Evolutionary conservation across 164 flowering plant genomes (phyloP), one percentile per base, ranked within the genome.

Genomic region (Vitis amurensis): DNA sequence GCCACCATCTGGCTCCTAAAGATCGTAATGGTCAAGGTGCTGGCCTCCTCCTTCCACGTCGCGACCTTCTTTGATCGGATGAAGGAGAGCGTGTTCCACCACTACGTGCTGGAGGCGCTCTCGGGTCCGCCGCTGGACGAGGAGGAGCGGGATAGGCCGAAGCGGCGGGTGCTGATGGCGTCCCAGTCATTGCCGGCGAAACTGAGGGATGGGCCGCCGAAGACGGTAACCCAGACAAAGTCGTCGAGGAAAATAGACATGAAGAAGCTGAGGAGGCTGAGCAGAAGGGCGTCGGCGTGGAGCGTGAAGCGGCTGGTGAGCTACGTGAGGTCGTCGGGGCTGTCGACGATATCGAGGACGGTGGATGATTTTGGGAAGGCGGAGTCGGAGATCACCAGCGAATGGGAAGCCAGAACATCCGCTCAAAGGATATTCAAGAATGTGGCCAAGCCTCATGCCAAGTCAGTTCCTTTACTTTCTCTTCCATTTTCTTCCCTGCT

Each of bases 391-490:
- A 85, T 86, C 8, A 76, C 75, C 0, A 90, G 82, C 51, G 89
- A 87, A 71, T 71, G 75, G 84, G 91, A 84, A 57, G 93, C 91
- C 0, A 74, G 75, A 55, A 57, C 6, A 2, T 58, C 69, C 49
- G 96, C 96, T 0, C 65, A 78, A 11, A 53, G 76, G 73, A 80
- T 84, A n/a, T 91, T 89, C 86, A 82, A 76, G 73, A 76, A 89
- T 47, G 91, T 87, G 0, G 88, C 90, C 4, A 81, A 80, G 64
- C 86, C 86, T 2, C 86, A 77, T 8, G 73, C 71, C 79, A 84
- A 80, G 96, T 89, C 61, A 82, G 84, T 73, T 2, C 29, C 44
- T 37, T 37, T 2, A 37, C 13, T 62, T 12, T 11, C 61, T 63
- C 23, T 37, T 15, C 57, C 23, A 3, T 23, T 55, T 17, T 16